These are phyloP conservation scores for Kappamyces sp. DNA, from an alignment of 192 early-diverging fungal genomes.

Conservation along the genomic window DNA sequence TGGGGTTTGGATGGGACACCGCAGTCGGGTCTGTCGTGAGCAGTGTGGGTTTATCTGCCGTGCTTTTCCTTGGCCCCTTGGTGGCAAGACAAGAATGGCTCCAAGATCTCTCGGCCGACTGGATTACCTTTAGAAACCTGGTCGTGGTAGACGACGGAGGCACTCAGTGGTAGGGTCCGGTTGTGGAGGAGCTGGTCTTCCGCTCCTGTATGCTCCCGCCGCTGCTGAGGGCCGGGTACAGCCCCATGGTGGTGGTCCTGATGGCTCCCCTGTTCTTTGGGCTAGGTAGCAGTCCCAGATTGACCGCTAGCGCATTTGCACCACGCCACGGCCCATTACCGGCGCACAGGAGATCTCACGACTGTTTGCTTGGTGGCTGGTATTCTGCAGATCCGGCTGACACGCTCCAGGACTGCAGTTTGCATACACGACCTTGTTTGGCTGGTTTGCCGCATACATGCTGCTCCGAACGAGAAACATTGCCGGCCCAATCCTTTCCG, in stretches of 20 bases:
- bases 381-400: neutral
- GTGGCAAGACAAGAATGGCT: neutral
- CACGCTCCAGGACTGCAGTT: slow-evolving; percentile 52
- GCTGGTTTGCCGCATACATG: slow-evolving; percentile 68
- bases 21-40: no score
- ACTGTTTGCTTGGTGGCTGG: neutral
- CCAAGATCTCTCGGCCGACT: slow-evolving; percentile 2
- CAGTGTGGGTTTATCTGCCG: slow-evolving; percentile 22
- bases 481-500: slow-evolving; percentile 39
- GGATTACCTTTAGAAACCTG: slow-evolving; percentile 37
- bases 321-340: neutral
- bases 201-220: slow-evolving; percentile 61
- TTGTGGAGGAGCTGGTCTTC: slow-evolving; percentile 72
- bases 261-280: slow-evolving; percentile 66
- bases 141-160: slow-evolving; percentile 36
- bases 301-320: slow-evolving; percentile 6
- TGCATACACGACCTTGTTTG: slow-evolving; percentile 69
- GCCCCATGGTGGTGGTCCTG: slow-evolving; percentile 39
- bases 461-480: slow-evolving; percentile 55
- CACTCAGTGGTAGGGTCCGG: slow-evolving; percentile 49
- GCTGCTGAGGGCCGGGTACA: slow-evolving; percentile 33
- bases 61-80: slow-evolving; percentile 50
- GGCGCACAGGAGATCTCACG: neutral
- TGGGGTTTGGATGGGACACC: no score
- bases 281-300: slow-evolving; percentile 44